A percentile compares a stretch with the other conserved stretches of the same genome.
phyloP scores from a whole-genome alignment of 2,329 filamentous ascomycete species.

The Ploettnerulaceae sp. region DNA sequence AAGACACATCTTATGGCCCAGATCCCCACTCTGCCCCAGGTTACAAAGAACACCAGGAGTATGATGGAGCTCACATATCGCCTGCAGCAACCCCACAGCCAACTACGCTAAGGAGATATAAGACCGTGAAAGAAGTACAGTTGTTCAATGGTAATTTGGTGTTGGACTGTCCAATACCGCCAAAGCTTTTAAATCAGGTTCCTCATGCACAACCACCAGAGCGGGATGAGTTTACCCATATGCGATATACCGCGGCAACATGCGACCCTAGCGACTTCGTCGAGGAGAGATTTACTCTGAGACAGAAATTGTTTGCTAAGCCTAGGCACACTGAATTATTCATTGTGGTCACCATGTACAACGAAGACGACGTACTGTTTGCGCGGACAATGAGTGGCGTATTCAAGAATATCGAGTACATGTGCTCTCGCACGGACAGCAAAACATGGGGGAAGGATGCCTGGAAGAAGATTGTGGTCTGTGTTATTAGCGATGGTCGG shows the following conservation, averaged over 20 bases:
- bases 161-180: slow-evolving; percentile 92
- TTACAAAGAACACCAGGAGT: slow-evolving; percentile 41
- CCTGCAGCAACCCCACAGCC: slow-evolving; percentile 50
- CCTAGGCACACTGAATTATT: slow-evolving; percentile 90
- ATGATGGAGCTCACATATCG: slow-evolving; percentile 36
- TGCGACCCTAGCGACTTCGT: slow-evolving; percentile 89
- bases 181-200: slow-evolving; percentile 64
- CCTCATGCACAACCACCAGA: slow-evolving; percentile 51
- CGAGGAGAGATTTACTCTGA: slow-evolving; percentile 82
- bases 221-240: slow-evolving; percentile 83
- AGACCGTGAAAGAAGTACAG: slow-evolving; percentile 98
- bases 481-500: slow-evolving; percentile 93
- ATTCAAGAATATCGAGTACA: slow-evolving; percentile 98
- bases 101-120: slow-evolving; percentile 75
- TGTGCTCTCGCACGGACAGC: slow-evolving; percentile 88
- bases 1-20: slow-evolving; percentile 48
- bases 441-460: slow-evolving; percentile 98
- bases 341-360: slow-evolving; percentile 98
- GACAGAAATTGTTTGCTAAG: slow-evolving; percentile 88
- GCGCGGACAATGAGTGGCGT: slow-evolving; percentile 94
- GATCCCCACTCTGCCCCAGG: slow-evolving; percentile 46
- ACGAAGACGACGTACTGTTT: slow-evolving; percentile 95
- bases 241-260: slow-evolving; percentile 91
- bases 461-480: slow-evolving; percentile 99
- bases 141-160: slow-evolving; percentile 95